These are phyloP conservation scores for Coniochaeta hoffmannii DNA, from an alignment of 2,329 filamentous ascomycete genomes.

Conservation along the genomic window DNA sequence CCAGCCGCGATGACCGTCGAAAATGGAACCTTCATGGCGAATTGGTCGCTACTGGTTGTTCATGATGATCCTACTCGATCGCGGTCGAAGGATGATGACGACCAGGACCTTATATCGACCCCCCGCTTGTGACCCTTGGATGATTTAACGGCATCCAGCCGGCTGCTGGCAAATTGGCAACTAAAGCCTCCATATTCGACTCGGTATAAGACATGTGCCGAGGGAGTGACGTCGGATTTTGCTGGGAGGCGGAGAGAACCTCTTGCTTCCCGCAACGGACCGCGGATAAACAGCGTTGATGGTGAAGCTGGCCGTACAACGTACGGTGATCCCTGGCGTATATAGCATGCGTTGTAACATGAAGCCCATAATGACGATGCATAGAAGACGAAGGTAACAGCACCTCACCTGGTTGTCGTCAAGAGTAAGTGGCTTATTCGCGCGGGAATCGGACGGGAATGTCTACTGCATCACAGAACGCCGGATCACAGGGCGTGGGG, in stretches of 20 bases:
- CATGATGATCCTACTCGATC: not conserved
- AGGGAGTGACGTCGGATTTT: not conserved
- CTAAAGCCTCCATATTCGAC: not conserved
- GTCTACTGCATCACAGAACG: too few relatives aligned
- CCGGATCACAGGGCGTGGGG: too few relatives aligned
- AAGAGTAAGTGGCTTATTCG: not conserved
- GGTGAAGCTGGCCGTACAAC: not conserved
- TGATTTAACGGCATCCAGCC: not conserved
- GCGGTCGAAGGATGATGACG: not conserved
- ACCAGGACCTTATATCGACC: not conserved
- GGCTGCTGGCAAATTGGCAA: not conserved
- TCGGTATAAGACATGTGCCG: constrained; percentile 1
- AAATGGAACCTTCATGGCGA: not conserved
- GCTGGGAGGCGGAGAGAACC: not conserved
- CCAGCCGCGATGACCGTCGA: not conserved
- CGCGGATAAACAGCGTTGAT: not conserved
- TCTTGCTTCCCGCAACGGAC: not conserved
- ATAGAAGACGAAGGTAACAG: not conserved
- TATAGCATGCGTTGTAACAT: not conserved
- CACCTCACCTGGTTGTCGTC: not conserved
- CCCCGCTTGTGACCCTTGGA: too few relatives aligned
- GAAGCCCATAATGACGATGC: not conserved
- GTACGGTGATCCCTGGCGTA: not conserved
- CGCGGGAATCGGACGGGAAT: not conserved
- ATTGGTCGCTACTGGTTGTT: too few relatives aligned